Evolutionary conservation across 805 yeast genomes (phyloP), one percentile per base, ranked within the genome.

Genomic region (Lachancea sp.): DNA sequence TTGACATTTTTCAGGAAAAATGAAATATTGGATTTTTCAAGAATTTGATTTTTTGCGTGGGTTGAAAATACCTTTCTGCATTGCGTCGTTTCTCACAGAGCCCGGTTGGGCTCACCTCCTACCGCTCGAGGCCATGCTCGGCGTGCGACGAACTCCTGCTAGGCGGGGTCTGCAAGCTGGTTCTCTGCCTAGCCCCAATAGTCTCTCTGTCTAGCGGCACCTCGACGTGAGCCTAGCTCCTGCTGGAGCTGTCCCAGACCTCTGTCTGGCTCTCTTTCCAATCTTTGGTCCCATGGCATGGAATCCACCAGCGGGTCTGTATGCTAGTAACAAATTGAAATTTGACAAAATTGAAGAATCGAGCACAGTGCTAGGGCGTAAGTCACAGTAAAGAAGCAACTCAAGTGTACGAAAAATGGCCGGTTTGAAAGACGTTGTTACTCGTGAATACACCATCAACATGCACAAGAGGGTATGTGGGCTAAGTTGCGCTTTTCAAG

Each of bases 361-460:
- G 27, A 11, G 9, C 26, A 17, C 27, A 43, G 33, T 19, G 22
- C n/a, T 16, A 3, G 9, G 19, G 15, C 20, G 18, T 39, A 38
- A 37, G 33, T 39, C 40, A 44, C 47, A 44, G 13, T 32, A 5
- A n/a, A 43, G 46, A 39, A 44, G 41, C 41, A 38, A 19, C 38
- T 42, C 45, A 38, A 45, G 42, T 47, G 43, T 35, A 47, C 50
- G 64, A 62, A 60, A 71, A 60, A 71, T 72, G 75, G 73, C 75
- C 62, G 72, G 72, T 76, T 79, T 89, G 73, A 85, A 86, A 79
- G 98, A 93, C 90, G 96, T 89, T 77, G 97, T 93, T 77, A 86
- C 99, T 75, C 95, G 99, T 78, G 99, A 93, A 80, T 93, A 93
- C 88, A 93, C 99, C 83, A 90, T 93, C 77, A 91, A 93, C 88